Base-by-base conservation (phyloP, 352 stramenopile genomes). In the Phytophthora vignae region DNA sequence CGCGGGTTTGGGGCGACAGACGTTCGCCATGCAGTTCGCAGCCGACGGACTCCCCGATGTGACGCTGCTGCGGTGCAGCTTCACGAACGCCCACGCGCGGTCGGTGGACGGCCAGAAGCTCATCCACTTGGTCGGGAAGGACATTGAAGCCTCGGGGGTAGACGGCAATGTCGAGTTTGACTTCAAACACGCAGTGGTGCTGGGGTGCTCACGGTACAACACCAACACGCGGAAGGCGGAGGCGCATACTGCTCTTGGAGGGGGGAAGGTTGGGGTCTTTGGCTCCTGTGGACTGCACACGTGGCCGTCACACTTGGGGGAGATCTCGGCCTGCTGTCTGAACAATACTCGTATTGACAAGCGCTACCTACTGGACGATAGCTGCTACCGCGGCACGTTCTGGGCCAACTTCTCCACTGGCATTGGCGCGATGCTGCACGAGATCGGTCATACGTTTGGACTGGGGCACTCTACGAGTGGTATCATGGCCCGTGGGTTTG, bases 401-500 rank as follows among this genome's bases (percentile, higher is more conserved):
- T 91, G 83, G 82, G 83, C 74, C 31, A 93, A 90, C 36, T 93
- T 82, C 31, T 81, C 85, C 2, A 91, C 83, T 21, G 83, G 83
- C 11, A 81, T 93, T 25, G 85, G 85, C 15, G 83, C 83, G 11
- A 87, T 91, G 60, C 64, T 91, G 36, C 85, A 93, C 50, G 85
- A 93, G 29, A 68, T 91, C 21, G 85, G 85, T 2, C 82, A 91
- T 48, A 90, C 81, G 2, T 81, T 93, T 31, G 80, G 85, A 0
- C 78, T 93, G n/a, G 80, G 82, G 1, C 85, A 91, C 48, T 58
- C 83, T 0, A 75, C 73, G 5, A 85, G 71, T 25, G 85, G 85
- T 8, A 90, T 93, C 64, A 93, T 93, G 85, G 76, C 74, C 15
- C 76, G 83, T 27, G 87, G 87, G 10, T 94, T 94, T 73, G 83